phyloP scores from a whole-genome alignment of 202 grass and related monocot species.

The Elaeis oleifera region DNA sequence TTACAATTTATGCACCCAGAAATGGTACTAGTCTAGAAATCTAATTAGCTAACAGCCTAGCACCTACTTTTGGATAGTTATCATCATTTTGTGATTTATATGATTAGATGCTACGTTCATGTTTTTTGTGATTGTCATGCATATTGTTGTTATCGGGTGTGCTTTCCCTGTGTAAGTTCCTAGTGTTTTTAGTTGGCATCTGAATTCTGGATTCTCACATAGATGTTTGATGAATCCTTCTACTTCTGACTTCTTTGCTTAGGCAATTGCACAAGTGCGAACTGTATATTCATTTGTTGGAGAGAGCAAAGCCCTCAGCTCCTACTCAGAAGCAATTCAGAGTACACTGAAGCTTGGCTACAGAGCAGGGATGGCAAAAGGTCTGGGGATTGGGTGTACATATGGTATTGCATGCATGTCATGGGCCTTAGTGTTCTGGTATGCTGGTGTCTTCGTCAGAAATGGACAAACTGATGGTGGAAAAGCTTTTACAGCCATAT shows the following conservation, averaged over 20 bases:
- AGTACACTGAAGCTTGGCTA: constrained; percentile 94
- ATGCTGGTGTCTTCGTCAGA: constrained; percentile 94
- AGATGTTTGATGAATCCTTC: background rate
- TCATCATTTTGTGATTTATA: too few species aligned
- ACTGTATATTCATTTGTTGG: constrained; percentile 97
- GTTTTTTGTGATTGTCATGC: too few species aligned
- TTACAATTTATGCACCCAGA: too few species aligned
- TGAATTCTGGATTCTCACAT: background rate
- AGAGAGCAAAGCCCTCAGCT: constrained; percentile 90
- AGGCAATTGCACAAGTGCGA: constrained; percentile 96
- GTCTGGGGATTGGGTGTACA: constrained; percentile 90
- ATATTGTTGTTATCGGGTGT: too few species aligned
- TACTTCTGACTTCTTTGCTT: constrained; percentile 2
- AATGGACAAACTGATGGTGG: constrained; percentile 89
- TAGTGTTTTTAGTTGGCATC: background rate
- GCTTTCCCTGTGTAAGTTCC: too few species aligned
- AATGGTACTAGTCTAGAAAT: too few species aligned
- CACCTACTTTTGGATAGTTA: too few species aligned
- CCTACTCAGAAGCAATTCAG: constrained; percentile 91
- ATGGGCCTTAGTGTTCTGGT: constrained; percentile 98
- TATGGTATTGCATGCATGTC: constrained; percentile 99
- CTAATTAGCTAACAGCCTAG: too few species aligned
- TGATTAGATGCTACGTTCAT: too few species aligned
- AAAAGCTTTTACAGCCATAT: constrained; percentile 93
- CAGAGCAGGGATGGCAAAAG: constrained; percentile 99